Conservation (phyloP, 176 grass and related monocot genomes). For the Paspalum vaginatum region DNA sequence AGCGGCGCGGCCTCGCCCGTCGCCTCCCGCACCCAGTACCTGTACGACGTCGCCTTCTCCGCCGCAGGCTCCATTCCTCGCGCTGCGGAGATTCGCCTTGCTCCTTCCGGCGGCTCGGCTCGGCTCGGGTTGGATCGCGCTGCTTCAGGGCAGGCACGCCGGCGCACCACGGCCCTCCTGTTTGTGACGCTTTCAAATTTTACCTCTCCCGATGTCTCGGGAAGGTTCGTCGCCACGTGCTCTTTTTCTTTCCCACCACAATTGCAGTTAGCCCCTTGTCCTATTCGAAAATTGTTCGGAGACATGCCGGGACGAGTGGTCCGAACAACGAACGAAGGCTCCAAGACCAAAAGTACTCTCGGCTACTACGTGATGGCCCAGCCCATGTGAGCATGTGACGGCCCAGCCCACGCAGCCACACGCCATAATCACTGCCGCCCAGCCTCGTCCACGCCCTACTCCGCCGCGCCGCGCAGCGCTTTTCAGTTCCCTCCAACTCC, state of each 20-base stretch:
- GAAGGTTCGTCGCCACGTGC: constrained; percentile 27
- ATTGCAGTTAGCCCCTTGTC: background rate
- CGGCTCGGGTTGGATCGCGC: background rate
- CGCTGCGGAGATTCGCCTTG: background rate
- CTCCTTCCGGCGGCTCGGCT: background rate
- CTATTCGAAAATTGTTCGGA: too few relatives aligned
- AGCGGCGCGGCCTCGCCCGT: constrained; percentile 59
- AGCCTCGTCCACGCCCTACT: too few relatives aligned
- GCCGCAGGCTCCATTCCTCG: constrained; percentile 35
- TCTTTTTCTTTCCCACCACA: too few relatives aligned
- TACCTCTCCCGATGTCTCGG: background rate
- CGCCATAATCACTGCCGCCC: too few relatives aligned
- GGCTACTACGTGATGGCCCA: too few relatives aligned
- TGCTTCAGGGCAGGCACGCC: background rate
- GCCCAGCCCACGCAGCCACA: too few relatives aligned
- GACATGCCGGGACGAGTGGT: too few relatives aligned
- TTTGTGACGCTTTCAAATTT: constrained; percentile 4
- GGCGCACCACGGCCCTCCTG: background rate
- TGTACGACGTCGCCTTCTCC: constrained; percentile 64
- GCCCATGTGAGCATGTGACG: too few relatives aligned
- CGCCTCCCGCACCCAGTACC: constrained; percentile 66
- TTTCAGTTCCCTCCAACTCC: too few relatives aligned
- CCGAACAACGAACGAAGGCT: too few relatives aligned
- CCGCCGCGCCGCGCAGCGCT: too few relatives aligned
- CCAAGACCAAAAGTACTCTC: too few relatives aligned